A percentile compares a stretch with the other conserved stretches of the same genome.
Evolutionary conservation across 169 alveolate species (phyloP).

Genomic region (Plasmodium falciparum): DNA sequence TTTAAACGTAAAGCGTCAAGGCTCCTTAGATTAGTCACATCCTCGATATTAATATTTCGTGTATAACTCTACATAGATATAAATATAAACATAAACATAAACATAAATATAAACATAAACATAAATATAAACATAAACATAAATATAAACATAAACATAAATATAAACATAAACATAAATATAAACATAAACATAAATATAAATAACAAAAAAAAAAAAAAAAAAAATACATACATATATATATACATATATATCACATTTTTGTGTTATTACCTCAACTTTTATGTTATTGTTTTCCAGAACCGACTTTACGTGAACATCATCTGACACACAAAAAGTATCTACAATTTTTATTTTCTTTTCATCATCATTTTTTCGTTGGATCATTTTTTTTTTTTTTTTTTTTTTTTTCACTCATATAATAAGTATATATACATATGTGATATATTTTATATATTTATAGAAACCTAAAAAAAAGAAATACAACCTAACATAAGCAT

Average conservation of each 20-base stretch:
- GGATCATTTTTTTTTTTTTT: constrained; percentile 14
- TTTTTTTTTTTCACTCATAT: too few relatives aligned
- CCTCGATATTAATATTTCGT: constrained; percentile 47
- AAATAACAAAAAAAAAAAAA: too few relatives aligned
- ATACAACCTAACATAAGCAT: too few relatives aligned
- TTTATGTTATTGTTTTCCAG: constrained; percentile 36
- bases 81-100: too few relatives aligned
- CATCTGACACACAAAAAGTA: constrained; percentile 39
- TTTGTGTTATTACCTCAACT: constrained; percentile 22
- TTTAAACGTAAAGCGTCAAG: constrained; percentile 18
- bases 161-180: too few relatives aligned
- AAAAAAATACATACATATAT: neutral
- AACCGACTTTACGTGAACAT: constrained; percentile 15
- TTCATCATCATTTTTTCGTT: neutral
- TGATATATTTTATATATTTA: too few relatives aligned
- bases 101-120: too few relatives aligned
- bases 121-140: too few relatives aligned
- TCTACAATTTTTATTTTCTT: constrained; percentile 9
- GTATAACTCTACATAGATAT: constrained; percentile 23
- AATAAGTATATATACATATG: too few relatives aligned
- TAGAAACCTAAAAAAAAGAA: too few relatives aligned
- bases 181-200: too few relatives aligned
- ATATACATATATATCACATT: neutral
- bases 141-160: too few relatives aligned
- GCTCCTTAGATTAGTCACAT: constrained; percentile 14